These are phyloP conservation scores for Stephanodiscus minutulus DNA, from an alignment of 108 stramenopile species.

Conservation along the genomic window DNA sequence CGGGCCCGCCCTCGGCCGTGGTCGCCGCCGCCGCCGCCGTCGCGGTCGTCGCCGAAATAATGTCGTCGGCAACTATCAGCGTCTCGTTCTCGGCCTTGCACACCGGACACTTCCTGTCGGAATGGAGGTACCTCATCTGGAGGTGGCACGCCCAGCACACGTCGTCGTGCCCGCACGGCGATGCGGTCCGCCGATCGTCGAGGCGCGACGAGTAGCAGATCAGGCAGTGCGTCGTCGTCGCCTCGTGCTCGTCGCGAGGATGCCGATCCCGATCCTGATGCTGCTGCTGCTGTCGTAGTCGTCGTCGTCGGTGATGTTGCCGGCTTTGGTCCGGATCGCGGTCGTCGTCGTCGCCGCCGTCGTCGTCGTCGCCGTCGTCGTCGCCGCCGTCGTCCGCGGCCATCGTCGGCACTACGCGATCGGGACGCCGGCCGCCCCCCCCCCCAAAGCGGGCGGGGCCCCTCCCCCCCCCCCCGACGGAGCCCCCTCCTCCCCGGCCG, in stretches of 20 bases:
- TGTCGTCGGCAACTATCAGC: constrained; percentile 73
- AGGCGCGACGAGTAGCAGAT: constrained; percentile 73
- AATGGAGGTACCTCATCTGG: constrained; percentile 69
- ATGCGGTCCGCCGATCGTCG: constrained; percentile 44
- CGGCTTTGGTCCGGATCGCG: too few relatives aligned
- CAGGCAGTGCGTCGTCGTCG: constrained; percentile 50
- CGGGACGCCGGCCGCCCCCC: constrained; percentile 2
- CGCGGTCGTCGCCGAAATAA: constrained; percentile 18
- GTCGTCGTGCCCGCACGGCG: constrained; percentile 83
- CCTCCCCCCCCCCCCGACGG: background rate
- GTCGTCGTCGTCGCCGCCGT: background rate
- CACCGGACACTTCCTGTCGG: constrained; percentile 76
- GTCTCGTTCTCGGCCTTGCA: constrained; percentile 73
- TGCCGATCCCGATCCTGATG: constrained; percentile 4
- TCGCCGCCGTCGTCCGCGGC: background rate
- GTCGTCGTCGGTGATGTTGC: too few relatives aligned
- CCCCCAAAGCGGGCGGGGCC: background rate
- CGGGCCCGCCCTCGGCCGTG: too few relatives aligned
- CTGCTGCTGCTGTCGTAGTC: background rate
- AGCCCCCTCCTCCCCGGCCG: constrained; percentile 22
- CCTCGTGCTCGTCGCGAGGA: background rate
- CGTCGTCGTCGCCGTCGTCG: background rate
- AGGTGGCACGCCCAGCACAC: constrained; percentile 81
- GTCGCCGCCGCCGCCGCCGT: background rate
- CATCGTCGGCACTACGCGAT: constrained; percentile 33